Evolutionary conservation across 805 yeast genomes (phyloP).

Genomic region (Starmerella lactis-condensi): DNA sequence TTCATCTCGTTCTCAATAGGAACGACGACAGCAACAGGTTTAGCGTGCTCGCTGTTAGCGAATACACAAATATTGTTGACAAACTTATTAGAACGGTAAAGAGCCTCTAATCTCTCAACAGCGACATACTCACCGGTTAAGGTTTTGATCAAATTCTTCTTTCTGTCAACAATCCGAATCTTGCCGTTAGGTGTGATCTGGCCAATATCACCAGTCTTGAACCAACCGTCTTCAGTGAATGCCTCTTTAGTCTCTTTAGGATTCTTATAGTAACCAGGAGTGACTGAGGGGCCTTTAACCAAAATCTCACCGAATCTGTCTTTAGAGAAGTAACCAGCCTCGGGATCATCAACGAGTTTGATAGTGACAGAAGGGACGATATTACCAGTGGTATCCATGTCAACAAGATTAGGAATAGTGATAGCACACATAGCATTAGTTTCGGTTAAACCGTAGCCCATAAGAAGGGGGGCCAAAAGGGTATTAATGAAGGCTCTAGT

Average conservation of each 20-base stretch:
- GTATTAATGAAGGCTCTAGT: conserved; percentile 68
- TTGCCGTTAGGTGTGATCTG: conserved; percentile 74
- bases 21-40: conserved; percentile 79
- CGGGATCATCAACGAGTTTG: conserved; percentile 78
- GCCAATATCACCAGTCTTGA: conserved; percentile 91
- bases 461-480: conserved; percentile 64
- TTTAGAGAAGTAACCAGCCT: conserved; percentile 78
- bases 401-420: conserved; percentile 44
- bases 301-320: conserved; percentile 85
- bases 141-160: conserved; percentile 90
- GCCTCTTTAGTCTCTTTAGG: conserved; percentile 62
- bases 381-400: conserved; percentile 64
- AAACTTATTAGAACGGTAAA: conserved; percentile 63
- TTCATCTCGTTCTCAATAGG: conserved; percentile 56
- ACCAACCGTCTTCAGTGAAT: conserved; percentile 77
- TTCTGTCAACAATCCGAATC: conserved; percentile 73
- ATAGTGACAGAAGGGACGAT: conserved; percentile 67
- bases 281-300: conserved; percentile 56
- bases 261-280: conserved; percentile 65
- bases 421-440: conserved; percentile 78
- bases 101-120: conserved; percentile 77
- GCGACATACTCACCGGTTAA: conserved; percentile 96
- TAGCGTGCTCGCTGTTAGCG: conserved; percentile 73
- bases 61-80: conserved; percentile 78
- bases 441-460: conserved; percentile 95